Evolutionary conservation across 148 eudicot species (phyloP).

Genomic region (Fagopyrum esculentum): DNA sequence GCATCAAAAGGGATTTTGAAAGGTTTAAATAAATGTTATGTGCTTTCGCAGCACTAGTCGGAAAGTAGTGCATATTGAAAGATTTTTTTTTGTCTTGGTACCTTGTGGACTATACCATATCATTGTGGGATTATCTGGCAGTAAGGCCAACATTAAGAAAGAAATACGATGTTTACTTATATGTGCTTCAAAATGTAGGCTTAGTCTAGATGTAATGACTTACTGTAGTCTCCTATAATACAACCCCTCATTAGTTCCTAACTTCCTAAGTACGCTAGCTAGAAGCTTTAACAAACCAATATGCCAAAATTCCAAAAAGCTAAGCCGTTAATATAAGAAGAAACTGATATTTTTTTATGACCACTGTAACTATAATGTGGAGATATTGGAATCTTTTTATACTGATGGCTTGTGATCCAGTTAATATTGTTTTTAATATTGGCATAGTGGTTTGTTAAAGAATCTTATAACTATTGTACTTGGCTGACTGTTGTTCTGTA

Average conservation of each 20-base stretch:
- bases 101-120: neutral
- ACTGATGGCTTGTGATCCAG: neutral
- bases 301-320: too few relatives aligned
- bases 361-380: too few relatives aligned
- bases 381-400: neutral
- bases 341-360: too few relatives aligned
- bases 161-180: neutral
- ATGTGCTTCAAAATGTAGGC: neutral
- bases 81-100: neutral
- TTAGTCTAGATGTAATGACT: neutral
- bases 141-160: neutral
- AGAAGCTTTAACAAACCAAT: too few relatives aligned
- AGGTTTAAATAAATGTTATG: neutral
- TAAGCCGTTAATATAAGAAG: too few relatives aligned
- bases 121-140: neutral
- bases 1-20: neutral
- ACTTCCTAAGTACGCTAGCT: too few relatives aligned
- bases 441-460: neutral
- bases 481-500: neutral
- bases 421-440: neutral
- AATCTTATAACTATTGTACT: neutral
- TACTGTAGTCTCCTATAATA: too few relatives aligned
- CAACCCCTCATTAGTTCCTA: too few relatives aligned
- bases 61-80: neutral
- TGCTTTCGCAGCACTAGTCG: neutral